phyloP scores from a whole-genome alignment of 1,139 yeast species.

The Geotrichum candidum region DNA sequence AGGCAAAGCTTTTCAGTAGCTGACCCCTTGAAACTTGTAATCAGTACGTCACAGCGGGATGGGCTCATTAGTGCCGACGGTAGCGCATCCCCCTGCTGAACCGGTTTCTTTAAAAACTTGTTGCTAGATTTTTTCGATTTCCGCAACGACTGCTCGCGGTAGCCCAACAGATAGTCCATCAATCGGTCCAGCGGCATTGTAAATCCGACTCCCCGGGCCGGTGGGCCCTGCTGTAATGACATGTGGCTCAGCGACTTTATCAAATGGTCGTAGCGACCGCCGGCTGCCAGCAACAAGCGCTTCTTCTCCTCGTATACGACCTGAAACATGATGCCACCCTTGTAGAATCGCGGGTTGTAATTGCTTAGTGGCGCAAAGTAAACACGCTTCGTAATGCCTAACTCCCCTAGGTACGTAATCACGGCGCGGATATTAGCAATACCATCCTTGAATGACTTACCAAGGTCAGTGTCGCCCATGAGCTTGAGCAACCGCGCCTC shows the following conservation, averaged over 20 bases:
- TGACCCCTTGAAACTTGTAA: conserved; percentile 55
- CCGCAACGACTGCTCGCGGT: conserved; percentile 24
- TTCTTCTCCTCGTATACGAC: conserved; percentile 56
- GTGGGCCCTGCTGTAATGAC: conserved; percentile 37
- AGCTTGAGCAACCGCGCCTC: conserved; percentile 55
- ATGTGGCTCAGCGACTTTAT: conserved; percentile 57
- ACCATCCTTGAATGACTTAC: conserved; percentile 56
- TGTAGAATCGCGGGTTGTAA: conserved; percentile 72
- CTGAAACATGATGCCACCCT: conserved; percentile 82
- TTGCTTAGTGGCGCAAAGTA: conserved; percentile 69
- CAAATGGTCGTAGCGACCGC: conserved; percentile 82
- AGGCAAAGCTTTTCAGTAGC: conserved; percentile 47
- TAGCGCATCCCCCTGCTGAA: conserved; percentile 10
- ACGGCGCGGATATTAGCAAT: conserved; percentile 56
- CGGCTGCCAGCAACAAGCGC: conserved; percentile 65
- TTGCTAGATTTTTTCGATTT: conserved; percentile 20
- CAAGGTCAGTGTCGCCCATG: conserved; percentile 69
- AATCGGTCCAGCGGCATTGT: conserved; percentile 63
- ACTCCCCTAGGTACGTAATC: conserved; percentile 45
- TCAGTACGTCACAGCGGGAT: conserved; percentile 69
- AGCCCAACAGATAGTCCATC: conserved; percentile 44
- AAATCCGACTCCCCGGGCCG: conserved; percentile 73
- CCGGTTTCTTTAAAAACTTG: conserved; percentile 19
- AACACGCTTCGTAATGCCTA: conserved; percentile 52
- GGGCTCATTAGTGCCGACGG: conserved; percentile 18